phyloP scores from a whole-genome alignment of 495 filamentous ascomycete genomes.

The Glarea lozoyensis region DNA sequence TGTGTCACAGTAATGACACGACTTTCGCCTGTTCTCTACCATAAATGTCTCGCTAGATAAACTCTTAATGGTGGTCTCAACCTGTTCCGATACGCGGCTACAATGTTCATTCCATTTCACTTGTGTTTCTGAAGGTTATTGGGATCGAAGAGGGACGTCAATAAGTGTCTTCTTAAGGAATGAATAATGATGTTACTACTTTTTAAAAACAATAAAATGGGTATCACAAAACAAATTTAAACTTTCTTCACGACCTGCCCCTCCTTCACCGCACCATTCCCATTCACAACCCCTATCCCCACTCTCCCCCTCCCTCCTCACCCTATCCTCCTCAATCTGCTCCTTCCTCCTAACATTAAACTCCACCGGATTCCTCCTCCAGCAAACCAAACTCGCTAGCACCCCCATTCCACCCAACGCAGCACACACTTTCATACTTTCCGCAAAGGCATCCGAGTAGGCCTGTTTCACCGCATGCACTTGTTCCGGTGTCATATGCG shows the following conservation, averaged over 20 bases:
- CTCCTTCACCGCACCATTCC: not conserved
- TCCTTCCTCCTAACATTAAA: not conserved
- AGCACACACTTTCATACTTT: constrained; percentile 5
- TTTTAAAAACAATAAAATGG: not conserved
- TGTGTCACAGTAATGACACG: no score
- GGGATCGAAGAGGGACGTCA: no score
- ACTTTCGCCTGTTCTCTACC: no score
- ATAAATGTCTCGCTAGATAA: no score
- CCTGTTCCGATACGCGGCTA: no score
- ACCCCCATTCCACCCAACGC: constrained; percentile 2
- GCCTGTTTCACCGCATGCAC: constrained; percentile 5
- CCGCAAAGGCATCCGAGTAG: constrained; percentile 17
- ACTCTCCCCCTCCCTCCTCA: not conserved
- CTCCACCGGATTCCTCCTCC: not conserved
- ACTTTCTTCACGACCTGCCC: not conserved
- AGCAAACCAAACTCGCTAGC: not conserved
- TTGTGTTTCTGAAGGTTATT: no score
- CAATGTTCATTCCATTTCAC: no score
- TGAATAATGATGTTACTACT: no score
- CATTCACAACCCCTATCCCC: not conserved
- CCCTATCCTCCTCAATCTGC: not conserved
- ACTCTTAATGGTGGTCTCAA: no score
- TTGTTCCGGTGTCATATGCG: constrained; percentile 2
- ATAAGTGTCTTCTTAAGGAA: no score
- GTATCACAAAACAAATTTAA: not conserved